Percentiles rank a stretch among this genome's conserved stretches.
Evolutionary conservation across 208 protist species (phyloP).

Genomic region (Lotmaria passim): DNA sequence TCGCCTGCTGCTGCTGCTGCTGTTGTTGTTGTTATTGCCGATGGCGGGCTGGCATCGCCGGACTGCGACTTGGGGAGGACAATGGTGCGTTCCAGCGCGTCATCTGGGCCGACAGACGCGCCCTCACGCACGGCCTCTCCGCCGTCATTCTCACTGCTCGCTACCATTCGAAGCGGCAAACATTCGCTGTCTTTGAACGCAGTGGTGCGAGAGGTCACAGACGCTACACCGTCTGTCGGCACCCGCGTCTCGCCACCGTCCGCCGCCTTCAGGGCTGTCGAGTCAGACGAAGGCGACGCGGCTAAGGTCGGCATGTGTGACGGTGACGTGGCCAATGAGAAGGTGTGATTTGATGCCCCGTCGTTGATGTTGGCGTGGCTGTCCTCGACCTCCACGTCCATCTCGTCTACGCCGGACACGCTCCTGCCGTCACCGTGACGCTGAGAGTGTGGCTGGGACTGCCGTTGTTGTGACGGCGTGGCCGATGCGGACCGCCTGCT

Average conservation of each 20-base stretch:
- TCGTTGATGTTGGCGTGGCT: background rate
- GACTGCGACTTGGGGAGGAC: background rate
- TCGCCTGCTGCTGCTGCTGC: background rate
- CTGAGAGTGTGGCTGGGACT: too few species aligned
- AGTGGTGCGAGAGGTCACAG: background rate
- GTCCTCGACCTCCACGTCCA: conserved; percentile 3
- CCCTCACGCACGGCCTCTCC: background rate
- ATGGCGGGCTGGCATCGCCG: background rate
- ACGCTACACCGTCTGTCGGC: background rate
- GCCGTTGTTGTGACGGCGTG: too few species aligned
- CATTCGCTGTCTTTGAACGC: background rate
- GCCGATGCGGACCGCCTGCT: background rate
- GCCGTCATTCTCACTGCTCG: background rate
- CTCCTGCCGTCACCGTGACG: background rate
- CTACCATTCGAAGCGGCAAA: background rate
- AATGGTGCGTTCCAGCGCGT: background rate
- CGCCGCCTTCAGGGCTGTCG: background rate
- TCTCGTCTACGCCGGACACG: background rate
- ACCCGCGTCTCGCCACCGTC: background rate
- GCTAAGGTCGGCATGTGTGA: background rate
- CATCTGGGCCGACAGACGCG: background rate
- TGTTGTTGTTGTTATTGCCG: background rate
- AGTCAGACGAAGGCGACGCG: background rate
- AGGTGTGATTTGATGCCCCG: background rate
- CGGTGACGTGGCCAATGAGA: background rate